Conservation (phyloP, 345 rosid species). For the Zanthoxylum bungeanum region DNA sequence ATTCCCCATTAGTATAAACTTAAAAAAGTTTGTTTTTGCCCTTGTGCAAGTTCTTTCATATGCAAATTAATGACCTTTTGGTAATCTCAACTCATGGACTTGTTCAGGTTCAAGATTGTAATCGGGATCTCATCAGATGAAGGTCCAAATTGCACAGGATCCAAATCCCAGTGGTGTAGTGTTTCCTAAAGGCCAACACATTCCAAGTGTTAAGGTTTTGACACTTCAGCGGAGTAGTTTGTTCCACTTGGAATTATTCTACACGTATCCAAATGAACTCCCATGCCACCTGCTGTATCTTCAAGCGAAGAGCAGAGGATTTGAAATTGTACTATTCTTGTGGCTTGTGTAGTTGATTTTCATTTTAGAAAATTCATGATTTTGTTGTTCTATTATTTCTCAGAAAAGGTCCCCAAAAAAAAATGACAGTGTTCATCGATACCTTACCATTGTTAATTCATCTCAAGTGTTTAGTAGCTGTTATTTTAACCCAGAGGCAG, state of each 20-base stretch:
- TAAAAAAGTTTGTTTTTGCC: background rate
- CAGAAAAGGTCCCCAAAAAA: background rate
- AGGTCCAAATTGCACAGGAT: constrained; percentile 25
- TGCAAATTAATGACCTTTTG: background rate
- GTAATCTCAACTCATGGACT: background rate
- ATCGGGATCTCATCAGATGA: constrained; percentile 44
- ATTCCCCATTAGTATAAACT: background rate
- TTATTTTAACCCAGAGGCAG: no score
- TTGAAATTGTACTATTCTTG: constrained; percentile 34
- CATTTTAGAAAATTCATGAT: background rate
- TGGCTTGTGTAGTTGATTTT: constrained; percentile 1
- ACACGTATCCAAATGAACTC: no score
- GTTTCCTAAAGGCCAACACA: constrained; percentile 46
- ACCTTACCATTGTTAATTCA: no score
- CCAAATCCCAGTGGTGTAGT: constrained; percentile 36
- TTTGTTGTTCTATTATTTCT: background rate
- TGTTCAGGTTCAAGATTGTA: constrained; percentile 54
- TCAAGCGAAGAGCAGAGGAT: constrained; percentile 38
- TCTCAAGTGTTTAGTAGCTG: no score
- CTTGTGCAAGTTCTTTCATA: background rate
- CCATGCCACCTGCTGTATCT: no score
- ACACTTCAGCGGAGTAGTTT: constrained; percentile 35
- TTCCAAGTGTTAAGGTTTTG: constrained; percentile 49
- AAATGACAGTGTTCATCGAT: background rate
- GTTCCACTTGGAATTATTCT: constrained; percentile 49